Conservation (phyloP, 305 asterid genomes). For the Fraxinus xanthoxyloides region DNA sequence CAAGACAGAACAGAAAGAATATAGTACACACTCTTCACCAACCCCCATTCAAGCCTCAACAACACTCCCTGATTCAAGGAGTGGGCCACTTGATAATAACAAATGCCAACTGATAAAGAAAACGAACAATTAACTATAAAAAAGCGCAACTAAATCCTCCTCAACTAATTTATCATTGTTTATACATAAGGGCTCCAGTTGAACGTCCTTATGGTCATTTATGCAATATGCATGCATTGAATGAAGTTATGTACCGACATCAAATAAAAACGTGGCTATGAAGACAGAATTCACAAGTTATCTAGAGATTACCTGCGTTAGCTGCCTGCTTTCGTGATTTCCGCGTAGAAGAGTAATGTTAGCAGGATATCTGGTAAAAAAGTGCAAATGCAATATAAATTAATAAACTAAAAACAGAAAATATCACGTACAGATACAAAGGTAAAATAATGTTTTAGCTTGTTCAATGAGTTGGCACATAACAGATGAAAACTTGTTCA, state of each 20-base stretch:
- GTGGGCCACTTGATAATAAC: neutral
- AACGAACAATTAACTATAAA: neutral
- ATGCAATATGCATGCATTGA: constrained; percentile 4
- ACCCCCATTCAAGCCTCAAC: neutral
- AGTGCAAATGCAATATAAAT: constrained; percentile 14
- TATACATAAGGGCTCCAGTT: neutral
- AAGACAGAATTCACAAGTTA: neutral
- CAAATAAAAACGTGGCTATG: neutral
- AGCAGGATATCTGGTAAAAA: constrained; percentile 75
- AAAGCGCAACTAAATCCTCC: neutral
- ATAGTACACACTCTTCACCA: neutral
- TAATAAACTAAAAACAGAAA: constrained; percentile 19
- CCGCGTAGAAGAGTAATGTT: constrained; percentile 95
- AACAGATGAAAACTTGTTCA: neutral
- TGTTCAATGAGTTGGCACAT: neutral
- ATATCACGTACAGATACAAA: constrained; percentile 6
- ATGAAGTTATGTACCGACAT: neutral
- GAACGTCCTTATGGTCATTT: neutral
- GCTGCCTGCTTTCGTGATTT: constrained; percentile 96
- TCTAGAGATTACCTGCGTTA: constrained; percentile 71
- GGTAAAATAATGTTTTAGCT: neutral
- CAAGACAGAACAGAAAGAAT: neutral
- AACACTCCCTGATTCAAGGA: neutral
- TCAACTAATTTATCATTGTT: neutral
- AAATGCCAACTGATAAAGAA: constrained; percentile 2